Base-by-base conservation (phyloP, 164 flowering plant genomes). In the Macadamia tetraphylla region DNA sequence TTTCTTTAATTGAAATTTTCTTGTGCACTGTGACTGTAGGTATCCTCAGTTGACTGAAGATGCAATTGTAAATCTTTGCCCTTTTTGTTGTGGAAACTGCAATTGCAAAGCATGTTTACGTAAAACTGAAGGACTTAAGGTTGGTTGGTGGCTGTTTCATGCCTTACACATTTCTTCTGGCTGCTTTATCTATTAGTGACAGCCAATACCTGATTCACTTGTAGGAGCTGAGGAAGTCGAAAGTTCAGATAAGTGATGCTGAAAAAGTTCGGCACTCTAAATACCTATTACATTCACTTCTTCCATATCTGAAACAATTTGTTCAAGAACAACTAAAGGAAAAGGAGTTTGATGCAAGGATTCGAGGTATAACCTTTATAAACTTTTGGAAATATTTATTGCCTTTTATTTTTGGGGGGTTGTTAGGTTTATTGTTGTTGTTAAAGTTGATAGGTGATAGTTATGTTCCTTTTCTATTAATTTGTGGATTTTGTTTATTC, bases 31-130 rank as follows among this genome's bases (percentile, higher is more conserved):
- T 57, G 40, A n/a, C 35, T 56, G 13, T 43, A 74, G 77, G 77
- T 74, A 74, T 55, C 73, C 73, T 31, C 69, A 62, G 6, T 30
- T 65, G 66, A 43, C 73, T 30, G 49, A 31, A 49, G 73, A 62
- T 11, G 67, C n/a, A 46, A 44, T 66, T 51, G 52, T 58, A 14
- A 23, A 66, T 58, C 56, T 70, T 60, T 74, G 77, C 73, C 73
- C 77, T 6, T 31, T 74, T 55, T 74, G 77, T 57, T 67, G 70
- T 15, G 70, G 73, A 60, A 65, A 65, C 48, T 74, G 77, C 73
- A 86, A 86, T 64, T 86, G 90, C 70, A 86, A 81, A 70, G 62
- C 79, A 30, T 83, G 88, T 74, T 76, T 86, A 71, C 82, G 88
- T 14, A 55, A 48, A 48, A 74, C 72, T 29, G 43, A 23, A 51